phyloP scores from a whole-genome alignment of 495 filamentous ascomycete species.

The Penicillium samsonianum region DNA sequence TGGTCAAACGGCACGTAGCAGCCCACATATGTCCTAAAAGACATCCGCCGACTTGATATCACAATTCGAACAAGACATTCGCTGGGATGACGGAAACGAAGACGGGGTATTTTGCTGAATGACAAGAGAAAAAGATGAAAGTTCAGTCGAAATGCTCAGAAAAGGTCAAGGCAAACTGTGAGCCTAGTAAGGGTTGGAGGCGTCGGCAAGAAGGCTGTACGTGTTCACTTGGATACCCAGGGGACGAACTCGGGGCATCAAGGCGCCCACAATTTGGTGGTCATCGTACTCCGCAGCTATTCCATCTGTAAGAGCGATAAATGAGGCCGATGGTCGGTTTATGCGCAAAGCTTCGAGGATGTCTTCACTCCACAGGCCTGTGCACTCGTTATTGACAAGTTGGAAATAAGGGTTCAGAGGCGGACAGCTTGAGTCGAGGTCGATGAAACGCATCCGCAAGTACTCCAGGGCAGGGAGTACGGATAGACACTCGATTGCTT shows the following conservation, averaged over 20 bases:
- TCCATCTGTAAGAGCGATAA: constrained; percentile 58
- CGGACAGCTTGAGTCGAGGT: constrained; percentile 57
- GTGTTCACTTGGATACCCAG: constrained; percentile 33
- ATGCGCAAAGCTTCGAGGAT: constrained; percentile 58
- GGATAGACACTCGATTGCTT: constrained; percentile 58
- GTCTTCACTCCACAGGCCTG: constrained; percentile 67
- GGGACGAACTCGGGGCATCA: constrained; percentile 35
- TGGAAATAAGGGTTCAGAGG: constrained; percentile 69
- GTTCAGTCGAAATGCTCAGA: background rate
- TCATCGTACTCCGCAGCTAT: constrained; percentile 43
- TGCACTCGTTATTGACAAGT: constrained; percentile 55
- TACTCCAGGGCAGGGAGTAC: constrained; percentile 54
- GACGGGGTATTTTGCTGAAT: constrained; percentile 16
- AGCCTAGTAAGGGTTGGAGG: constrained; percentile 26
- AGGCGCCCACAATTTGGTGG: constrained; percentile 31
- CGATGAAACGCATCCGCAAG: constrained; percentile 69
- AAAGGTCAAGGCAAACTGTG: background rate
- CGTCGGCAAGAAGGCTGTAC: constrained; percentile 41
- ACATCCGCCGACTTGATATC: background rate
- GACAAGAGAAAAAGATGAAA: background rate
- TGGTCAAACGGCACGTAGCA: background rate
- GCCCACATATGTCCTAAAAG: background rate
- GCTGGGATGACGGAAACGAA: background rate
- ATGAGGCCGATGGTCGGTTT: constrained; percentile 55
- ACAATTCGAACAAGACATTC: background rate